Evolutionary conservation across 345 rosid species (phyloP), one percentile per base, ranked within the genome.

Genomic region (Excoecaria agallocha): DNA sequence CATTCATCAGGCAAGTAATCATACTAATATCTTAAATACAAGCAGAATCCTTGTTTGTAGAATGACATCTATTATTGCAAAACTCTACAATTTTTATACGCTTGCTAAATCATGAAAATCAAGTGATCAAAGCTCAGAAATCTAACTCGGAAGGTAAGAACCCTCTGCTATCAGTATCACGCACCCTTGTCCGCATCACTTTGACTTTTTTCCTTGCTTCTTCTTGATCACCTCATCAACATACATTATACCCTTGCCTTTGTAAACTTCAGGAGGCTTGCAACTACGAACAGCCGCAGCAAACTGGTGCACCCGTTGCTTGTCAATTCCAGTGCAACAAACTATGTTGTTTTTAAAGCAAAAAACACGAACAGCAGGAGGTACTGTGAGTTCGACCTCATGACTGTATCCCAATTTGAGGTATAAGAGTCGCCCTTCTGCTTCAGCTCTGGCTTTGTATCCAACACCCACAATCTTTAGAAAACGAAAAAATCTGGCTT

Each of bases 331-430:
- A 0, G 93, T 87, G 84, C 97, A 92, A 83, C 95, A 90, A 60
- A 92, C 84, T 24, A 90, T 86, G n/a, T 90, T 92, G 86, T 90
- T 92, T 80, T 90, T 90, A 82, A 92, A 89, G 88, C 97, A 92
- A 30, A 30, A 30, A 30, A 30, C 30, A 2, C 30, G 30, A 2
- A 30, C 30, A 30, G 30, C 30, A 30, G 30, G 30, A 30, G 30
- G 30, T 0, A 30, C 30, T 0, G 93, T 84, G 7, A 91, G 84
- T 54, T 91, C 97, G 12, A 91, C 93, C 78, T 92, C 97, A 8
- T 90, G 97, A 73, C 94, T 90, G 86, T 90, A 92, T 12, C 97
- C 97, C 71, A 92, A 69, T 76, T 91, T 91, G 56, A 90, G 91
- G 76, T 68, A 87, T 50, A 87, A 73, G 69, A 88, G 85, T 41